Evolutionary conservation across 129 eudicot genomes (phyloP), one percentile per base, ranked within the genome.

Genomic region (Heracleum sosnowskyi): DNA sequence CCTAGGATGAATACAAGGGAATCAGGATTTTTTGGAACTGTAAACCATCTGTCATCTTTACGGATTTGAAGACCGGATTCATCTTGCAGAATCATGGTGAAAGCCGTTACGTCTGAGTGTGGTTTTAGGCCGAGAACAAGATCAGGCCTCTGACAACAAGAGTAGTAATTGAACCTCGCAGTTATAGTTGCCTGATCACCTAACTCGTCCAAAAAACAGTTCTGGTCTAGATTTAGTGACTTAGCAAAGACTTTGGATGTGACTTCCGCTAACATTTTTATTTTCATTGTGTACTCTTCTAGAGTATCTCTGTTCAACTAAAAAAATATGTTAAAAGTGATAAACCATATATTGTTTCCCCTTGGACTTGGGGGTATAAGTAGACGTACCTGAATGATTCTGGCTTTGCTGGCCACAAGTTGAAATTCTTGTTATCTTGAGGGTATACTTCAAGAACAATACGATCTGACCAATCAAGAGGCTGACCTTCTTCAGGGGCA

Each of bases 381-480:
- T 18, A 34, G 3, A 68, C 10, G 47, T 36, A 87, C 97, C 88
- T 86, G 69, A 91, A 73, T 64, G 85, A 75, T 17, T 75, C n/a
- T 11, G 90, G 97, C 33, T 76, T 83, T 77, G 85, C 75, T 0
- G 91, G 92, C 91, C 95, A 88, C 73, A 84, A 73, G 22, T 44
- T 86, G 75, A 79, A 79, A 20, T 86, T 83, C 69, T 85, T 73
- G 60, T 76, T 76, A 82, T 87, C 90, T 81, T 86, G 72, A 5
- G 94, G 91, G 42, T 64, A 79, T 20, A 84, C 69, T 12, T 70
- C 57, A 69, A 89, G 90, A 55, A 78, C 81, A n/a, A 90, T 76
- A 29, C 97, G 88, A 81, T 92, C 97, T 0, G 85, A 85, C 97
- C 97, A 92, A 81, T 92, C 92, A 45, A 87, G 93, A n/a, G 85